Evolutionary conservation across 139 green algal genomes (phyloP).

Genomic region (Chlorella ohadii): DNA sequence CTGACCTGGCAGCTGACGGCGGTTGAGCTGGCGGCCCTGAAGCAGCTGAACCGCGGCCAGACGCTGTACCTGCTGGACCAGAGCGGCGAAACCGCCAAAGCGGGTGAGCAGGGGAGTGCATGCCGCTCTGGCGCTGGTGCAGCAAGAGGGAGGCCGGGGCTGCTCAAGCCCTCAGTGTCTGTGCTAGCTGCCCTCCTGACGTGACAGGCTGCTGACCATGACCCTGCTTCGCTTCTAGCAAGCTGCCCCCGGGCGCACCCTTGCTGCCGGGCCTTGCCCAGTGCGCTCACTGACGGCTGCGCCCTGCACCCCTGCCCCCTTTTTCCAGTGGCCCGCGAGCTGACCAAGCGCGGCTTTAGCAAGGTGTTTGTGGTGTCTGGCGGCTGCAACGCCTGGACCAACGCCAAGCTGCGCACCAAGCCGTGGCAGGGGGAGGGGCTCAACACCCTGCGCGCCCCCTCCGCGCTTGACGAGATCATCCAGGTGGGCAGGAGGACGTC

Average conservation of each 20-base stretch:
- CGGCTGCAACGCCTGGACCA: conserved; percentile 76
- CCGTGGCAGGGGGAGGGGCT: conserved; percentile 1
- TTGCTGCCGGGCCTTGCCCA: too few species aligned
- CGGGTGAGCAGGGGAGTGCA: neutral
- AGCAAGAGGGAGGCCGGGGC: too few species aligned
- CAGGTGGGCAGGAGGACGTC: too few species aligned
- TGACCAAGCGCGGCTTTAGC: conserved; percentile 74
- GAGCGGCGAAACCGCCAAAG: conserved; percentile 62
- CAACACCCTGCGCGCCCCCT: too few species aligned
- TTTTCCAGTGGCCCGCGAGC: conserved; percentile 69
- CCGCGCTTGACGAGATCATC: too few species aligned
- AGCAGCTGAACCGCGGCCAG: conserved; percentile 64
- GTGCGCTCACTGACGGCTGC: too few species aligned
- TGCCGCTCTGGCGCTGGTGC: too few species aligned
- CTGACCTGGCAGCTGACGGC: conserved; percentile 33
- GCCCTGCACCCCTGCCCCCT: neutral
- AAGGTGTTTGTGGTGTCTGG: conserved; percentile 66
- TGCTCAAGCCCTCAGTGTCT: too few species aligned
- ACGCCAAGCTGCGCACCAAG: conserved; percentile 84
- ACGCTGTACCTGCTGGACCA: conserved; percentile 85
- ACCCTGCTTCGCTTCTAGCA: too few species aligned
- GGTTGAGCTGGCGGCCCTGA: conserved; percentile 76
- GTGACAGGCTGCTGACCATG: too few species aligned
- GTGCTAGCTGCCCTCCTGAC: too few species aligned
- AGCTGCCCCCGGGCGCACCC: too few species aligned